Evolutionary conservation across 768 basidiomycete genomes (phyloP), one percentile per base, ranked within the genome.

Genomic region (Melanogaster broomeanus): DNA sequence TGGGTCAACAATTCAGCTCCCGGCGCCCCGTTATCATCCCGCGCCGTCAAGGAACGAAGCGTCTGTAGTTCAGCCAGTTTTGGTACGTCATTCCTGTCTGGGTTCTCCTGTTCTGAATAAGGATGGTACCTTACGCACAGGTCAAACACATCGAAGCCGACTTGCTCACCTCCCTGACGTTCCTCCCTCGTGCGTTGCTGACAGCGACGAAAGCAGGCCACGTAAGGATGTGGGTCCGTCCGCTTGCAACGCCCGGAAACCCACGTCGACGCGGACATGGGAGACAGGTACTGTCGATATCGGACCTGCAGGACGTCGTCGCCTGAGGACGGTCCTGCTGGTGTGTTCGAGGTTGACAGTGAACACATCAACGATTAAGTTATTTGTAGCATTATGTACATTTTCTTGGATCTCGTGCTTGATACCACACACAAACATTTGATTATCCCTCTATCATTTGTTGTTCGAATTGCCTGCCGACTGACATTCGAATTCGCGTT

Each of bases 31-130:
- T 12, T 95, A 86, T 60, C 96, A 98, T 59, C 83, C 90, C 22
- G 90, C 96, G 3, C 95, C 94, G 3, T 90, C 92, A 2, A 78
- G 93, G 21, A 93, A 88, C 56, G 95, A 97, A 58, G 85, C 96
- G 10, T 87, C 93, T 6, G 81, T 90, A 24, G 84, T 97, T 3
- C 94, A 96, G 61, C 93, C 95, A 21, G 92, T 96, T 34, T 70
- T 96, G 56, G 92, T 93, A 61, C 60, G 81, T 76, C 31, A 12
- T 22, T 38, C 21, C 21, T 38, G 12, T 0, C 22, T 27, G 40
- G 30, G 2, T 45, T 30, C 46, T n/a, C 8, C 12, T 24, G 27
- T 48, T 15, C 38, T 42, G 25, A 45, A 31, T 49, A 48, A 33
- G 12, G 39, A 31, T 31, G 31, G 13, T 9, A 9, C 39, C 24